A percentile compares a stretch with the other conserved stretches of the same genome.
Evolutionary conservation across 2,329 filamentous ascomycete species (phyloP).

Genomic region (Coniella lustricola): DNA sequence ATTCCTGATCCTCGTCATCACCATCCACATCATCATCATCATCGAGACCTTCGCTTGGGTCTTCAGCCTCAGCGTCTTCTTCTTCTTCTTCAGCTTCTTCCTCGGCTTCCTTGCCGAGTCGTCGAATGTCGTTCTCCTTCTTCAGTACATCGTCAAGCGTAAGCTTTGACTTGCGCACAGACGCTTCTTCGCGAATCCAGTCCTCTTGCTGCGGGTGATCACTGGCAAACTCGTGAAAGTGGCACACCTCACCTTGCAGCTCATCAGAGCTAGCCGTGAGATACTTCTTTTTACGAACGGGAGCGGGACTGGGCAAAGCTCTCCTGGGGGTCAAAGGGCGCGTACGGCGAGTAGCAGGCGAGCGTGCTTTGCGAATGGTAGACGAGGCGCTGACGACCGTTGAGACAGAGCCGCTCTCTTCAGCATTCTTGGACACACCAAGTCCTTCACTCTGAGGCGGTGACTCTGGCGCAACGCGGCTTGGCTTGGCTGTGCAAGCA

Average conservation of each 20-base stretch:
- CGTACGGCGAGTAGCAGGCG: slow-evolving; percentile 19
- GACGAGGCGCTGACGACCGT: slow-evolving; percentile 16
- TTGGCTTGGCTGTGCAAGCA: slow-evolving; percentile 56
- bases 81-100: slow-evolving; percentile 76
- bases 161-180: slow-evolving; percentile 59
- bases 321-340: slow-evolving; percentile 29
- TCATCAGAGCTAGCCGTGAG: slow-evolving; percentile 44
- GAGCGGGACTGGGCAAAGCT: slow-evolving; percentile 30
- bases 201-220: slow-evolving; percentile 77
- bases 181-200: slow-evolving; percentile 70
- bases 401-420: slow-evolving; percentile 12
- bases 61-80: slow-evolving; percentile 40
- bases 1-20: slow-evolving; percentile 42
- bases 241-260: slow-evolving; percentile 48
- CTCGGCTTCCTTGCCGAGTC: slow-evolving; percentile 81
- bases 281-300: slow-evolving; percentile 37
- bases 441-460: slow-evolving; percentile 5
- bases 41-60: slow-evolving; percentile 38
- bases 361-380: slow-evolving; percentile 23
- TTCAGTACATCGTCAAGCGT: slow-evolving; percentile 84
- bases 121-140: slow-evolving; percentile 84
- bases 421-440: neutral
- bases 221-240: slow-evolving; percentile 88
- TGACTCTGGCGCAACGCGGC: slow-evolving; percentile 22
- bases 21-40: slow-evolving; percentile 42